Conservation (phyloP, 306 rosid species). For the Abrus pulchellus region DNA sequence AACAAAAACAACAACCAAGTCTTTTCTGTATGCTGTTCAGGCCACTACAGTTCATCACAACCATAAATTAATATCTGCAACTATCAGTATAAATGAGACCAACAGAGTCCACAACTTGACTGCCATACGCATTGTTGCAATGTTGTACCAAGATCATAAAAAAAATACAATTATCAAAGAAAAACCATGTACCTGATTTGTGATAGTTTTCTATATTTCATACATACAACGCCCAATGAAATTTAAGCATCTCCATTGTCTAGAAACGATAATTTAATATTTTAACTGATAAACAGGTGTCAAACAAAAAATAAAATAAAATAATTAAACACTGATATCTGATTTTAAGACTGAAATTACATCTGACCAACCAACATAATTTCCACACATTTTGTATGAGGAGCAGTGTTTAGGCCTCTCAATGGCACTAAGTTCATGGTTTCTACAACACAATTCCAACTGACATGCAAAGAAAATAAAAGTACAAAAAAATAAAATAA, state of each 20-base stretch:
- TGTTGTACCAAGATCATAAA: background rate
- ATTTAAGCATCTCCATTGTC: background rate
- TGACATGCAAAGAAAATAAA: conserved; percentile 19
- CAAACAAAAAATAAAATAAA: background rate
- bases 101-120: background rate
- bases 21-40: conserved; percentile 14
- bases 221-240: background rate
- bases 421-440: conserved; percentile 15
- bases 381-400: background rate
- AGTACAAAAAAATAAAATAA: conserved; percentile 30
- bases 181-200: background rate
- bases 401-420: conserved; percentile 19
- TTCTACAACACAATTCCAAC: conserved; percentile 12
- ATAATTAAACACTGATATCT: background rate
- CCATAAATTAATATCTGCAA: conserved; percentile 6
- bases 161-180: conserved; percentile 13
- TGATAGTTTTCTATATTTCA: conserved; percentile 13
- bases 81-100: background rate
- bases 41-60: background rate
- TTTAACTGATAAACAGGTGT: background rate
- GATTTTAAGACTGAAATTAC: conserved; percentile 12
- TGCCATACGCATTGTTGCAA: background rate
- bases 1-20: background rate
- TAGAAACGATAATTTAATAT: background rate
- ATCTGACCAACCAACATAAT: background rate